Base-by-base conservation (phyloP, 139 green algal species). In the Closterium sp. region DNA sequence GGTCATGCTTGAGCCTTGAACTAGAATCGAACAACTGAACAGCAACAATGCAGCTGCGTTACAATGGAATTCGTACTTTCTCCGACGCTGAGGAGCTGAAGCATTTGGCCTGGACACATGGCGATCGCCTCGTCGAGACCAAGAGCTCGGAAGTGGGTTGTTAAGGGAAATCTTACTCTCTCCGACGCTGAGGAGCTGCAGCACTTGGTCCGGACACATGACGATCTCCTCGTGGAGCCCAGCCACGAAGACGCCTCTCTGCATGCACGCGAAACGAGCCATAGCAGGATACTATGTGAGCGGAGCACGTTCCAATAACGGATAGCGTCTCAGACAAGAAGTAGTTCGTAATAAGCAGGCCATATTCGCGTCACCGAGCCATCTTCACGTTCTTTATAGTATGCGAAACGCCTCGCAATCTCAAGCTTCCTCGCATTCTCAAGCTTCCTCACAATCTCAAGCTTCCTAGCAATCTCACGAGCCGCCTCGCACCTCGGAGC, bases 181-280 rank as follows among this genome's bases (percentile, higher is more conserved):
- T 1, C 98, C 98, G 10, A 95, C 31, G 6, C 96, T 92, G 50
- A 99, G 96, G 86, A 99, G 92, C 24, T 92, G 31, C 84, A 99
- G 90, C 38, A 99, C 98, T 91, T 97, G 92, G 79, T 97, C 96
- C 1, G 96, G 92, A 31, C 93, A 95, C 24, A 95, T 96, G 2
- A 99, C 98, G 89, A 99, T 98, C 85, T 98, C 97, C 94, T 99
- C 98, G 0, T 96, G 95, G 95, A 99, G 94, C 6, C 98, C 98
- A 24, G 96, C 97, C 28, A 99, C 98, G 79, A 98, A 98, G 4
- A 99, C 94, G 4, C 97, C 98, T 5, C 91, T 95, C 92, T 98
- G 93, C 45, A 90, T 13, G 17, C 89, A 88, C 50, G 50, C 50
- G 50, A 27, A 73, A 73, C 10, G 50, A 45, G 38, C 5, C 38